Evolutionary conservation across 2,329 filamentous ascomycete genomes (phyloP), one percentile per base, ranked within the genome.

Genomic region (Pseudofabraea citricarpa): DNA sequence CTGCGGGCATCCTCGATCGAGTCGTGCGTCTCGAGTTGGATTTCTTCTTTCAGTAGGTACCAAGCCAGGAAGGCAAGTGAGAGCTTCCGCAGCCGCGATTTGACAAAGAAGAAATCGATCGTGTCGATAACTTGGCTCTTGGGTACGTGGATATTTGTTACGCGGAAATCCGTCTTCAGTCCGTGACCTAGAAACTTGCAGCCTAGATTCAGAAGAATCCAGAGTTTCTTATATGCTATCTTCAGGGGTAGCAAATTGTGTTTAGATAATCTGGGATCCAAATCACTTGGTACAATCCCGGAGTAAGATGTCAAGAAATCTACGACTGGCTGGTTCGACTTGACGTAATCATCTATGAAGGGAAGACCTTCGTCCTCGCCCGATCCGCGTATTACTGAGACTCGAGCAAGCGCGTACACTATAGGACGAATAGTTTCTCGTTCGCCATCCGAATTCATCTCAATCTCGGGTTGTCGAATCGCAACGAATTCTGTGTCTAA

Each of bases 291-390:
- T 4, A 84, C 85, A 54, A 98, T 95, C 32, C 93, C 93, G 0
- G 91, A 97, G 69, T 89, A 97, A 35, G 86, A 84, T 0, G 94
- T 98, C 27, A 98, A 73, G 61, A 97, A 96, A 67, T 98, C 93
- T 46, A 97, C 87, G 19, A 98, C 88, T 1, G 85, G 83, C 60
- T 97, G 93, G 47, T 83, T 83, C 56, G 94, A 91, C 23, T 83
- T 82, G 49, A 98, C 95, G 64, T 98, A 98, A 66, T 98, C 93
- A 60, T 98, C 93, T 51, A 98, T 94, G 59, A 97, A 97, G 0
- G 93, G 88, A 1, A 84, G 64, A 1, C 90, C 90, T 62, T 94
- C 88, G 29, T 85, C 70, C 50, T 83, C 75, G 16, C 90, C 91
- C 40, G 78, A 69, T 7, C 90, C 90, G 19, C 94, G 81, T 10